These are phyloP conservation scores for Boletellus dicymbophilus DNA, from an alignment of 1,284 basidiomycete genomes.

Conservation along the genomic window DNA sequence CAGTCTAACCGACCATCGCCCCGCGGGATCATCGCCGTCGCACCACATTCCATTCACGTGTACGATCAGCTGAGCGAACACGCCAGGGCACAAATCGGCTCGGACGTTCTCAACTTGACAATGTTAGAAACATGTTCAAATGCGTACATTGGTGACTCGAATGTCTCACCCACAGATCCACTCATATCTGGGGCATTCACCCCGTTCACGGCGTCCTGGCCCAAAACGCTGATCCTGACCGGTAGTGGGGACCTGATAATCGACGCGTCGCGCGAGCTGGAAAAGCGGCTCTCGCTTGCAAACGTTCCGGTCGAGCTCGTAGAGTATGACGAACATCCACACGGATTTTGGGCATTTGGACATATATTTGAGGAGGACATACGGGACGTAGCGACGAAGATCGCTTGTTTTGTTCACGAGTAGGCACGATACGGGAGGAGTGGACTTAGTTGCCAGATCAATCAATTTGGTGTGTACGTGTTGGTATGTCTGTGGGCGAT, in stretches of 20 bases:
- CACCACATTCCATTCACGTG: conserved; percentile 2
- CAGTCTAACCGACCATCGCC: conserved; percentile 11
- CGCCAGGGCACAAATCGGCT: neutral
- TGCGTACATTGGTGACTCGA: conserved; percentile 17
- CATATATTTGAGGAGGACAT: conserved; percentile 18
- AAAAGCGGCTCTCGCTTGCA: conserved; percentile 2
- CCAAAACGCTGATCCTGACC: conserved; percentile 25
- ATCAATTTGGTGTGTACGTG: too few species aligned
- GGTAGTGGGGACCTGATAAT: conserved; percentile 21
- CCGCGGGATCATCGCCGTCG: conserved; percentile 10
- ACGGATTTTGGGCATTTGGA: conserved; percentile 22
- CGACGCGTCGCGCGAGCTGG: conserved; percentile 8
- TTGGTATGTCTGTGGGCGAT: too few species aligned
- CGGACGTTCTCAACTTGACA: conserved; percentile 7
- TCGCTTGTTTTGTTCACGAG: conserved; percentile 11
- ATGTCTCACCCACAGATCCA: conserved; percentile 10
- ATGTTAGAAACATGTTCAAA: accelerated
- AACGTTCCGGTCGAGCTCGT: conserved; percentile 20
- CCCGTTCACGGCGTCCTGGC: conserved; percentile 20
- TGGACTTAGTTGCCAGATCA: too few species aligned
- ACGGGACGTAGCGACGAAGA: conserved; percentile 12
- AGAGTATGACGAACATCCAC: conserved; percentile 27
- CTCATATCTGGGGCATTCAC: conserved; percentile 21
- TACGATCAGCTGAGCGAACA: neutral
- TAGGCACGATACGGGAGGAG: too few species aligned